Evolutionary conservation across 2,329 filamentous ascomycete genomes (phyloP), one percentile per base, ranked within the genome.

Genomic region (Aureobasidium musti): DNA sequence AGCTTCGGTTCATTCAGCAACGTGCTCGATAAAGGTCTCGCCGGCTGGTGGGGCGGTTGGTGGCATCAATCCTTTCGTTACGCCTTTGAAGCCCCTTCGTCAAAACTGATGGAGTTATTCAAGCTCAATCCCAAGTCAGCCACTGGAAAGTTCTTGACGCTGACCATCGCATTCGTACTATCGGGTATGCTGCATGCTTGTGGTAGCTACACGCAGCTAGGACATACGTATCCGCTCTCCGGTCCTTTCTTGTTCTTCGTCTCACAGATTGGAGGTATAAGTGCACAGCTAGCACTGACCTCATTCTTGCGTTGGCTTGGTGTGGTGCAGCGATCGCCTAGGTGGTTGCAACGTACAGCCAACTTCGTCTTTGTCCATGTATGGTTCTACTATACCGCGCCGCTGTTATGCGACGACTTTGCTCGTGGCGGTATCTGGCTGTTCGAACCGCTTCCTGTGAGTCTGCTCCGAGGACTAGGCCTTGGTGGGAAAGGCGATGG

Each of bases 11-110:
- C 79, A 2, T 82, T 83, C 69, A 45, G 72, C 0, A 77, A 81
- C 30, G 81, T 93, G 1, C 77, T 88, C 13, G 86, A 92, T 68
- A 82, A 86, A 67, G 93, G 94, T 0, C 81, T 97, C 1, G 83
- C 85, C 0, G 93, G 92, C 0, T 90, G 89, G 78, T 98, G 94
- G 94, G 88, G 90, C 52, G 82, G 82, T 26, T 94, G 87, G 83
- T 97, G 94, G 94, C 94, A 98, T 76, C 93, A 97, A 77, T 88
- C 89, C 2, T 96, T 97, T 79, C 89, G 92, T 0, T 84, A 87
- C 65, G 87, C 86, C 2, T 92, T 94, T 73, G 78, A 85, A 45
- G 83, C 87, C 4, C 88, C 89, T 0, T 79, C 83, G 0, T 77
- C 76, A 1, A 85, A 80, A 72, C 71, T 89, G 0, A 70, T 79